A percentile compares a stretch with the other conserved stretches of the same genome.
These are phyloP conservation scores for Clavispora fructus DNA, from an alignment of 805 yeast species.

Conservation along the genomic window DNA sequence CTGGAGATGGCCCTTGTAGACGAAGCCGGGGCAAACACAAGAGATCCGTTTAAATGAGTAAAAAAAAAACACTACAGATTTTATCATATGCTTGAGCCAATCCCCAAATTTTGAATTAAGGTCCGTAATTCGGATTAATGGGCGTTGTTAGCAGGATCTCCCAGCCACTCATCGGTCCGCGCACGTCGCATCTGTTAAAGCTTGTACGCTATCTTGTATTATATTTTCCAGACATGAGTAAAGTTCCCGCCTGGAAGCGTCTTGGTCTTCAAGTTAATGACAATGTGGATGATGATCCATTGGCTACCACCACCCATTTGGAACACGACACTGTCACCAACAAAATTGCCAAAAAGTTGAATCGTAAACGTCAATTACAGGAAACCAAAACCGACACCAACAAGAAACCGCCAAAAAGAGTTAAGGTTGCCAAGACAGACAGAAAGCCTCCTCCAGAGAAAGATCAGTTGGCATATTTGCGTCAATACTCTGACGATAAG, in stretches of 20 bases:
- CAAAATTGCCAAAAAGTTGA: constrained; percentile 39
- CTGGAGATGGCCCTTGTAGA: no score
- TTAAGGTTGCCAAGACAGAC: constrained; percentile 62
- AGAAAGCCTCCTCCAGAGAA: constrained; percentile 70
- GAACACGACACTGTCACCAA: constrained; percentile 38
- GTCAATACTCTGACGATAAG: constrained; percentile 50
- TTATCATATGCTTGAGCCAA: no score
- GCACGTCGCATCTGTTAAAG: constrained; percentile 8
- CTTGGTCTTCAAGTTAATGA: constrained; percentile 62
- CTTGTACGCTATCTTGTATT: background rate
- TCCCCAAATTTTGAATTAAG: no score
- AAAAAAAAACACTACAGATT: no score
- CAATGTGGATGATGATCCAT: constrained; percentile 40
- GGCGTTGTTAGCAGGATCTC: no score
- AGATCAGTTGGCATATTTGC: constrained; percentile 66
- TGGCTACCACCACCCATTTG: constrained; percentile 40
- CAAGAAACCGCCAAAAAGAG: constrained; percentile 64
- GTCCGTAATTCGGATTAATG: no score
- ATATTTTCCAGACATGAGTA: constrained; percentile 8
- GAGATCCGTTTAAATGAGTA: no score
- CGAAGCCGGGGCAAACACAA: no score
- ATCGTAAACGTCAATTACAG: constrained; percentile 25
- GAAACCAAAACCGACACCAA: constrained; percentile 15
- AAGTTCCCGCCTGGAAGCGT: constrained; percentile 80
- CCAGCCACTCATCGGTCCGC: constrained; percentile 6